A percentile compares a stretch with the other conserved stretches of the same genome.
phyloP scores from a whole-genome alignment of 2,329 filamentous ascomycete genomes.

The Alternaria postmessia region DNA sequence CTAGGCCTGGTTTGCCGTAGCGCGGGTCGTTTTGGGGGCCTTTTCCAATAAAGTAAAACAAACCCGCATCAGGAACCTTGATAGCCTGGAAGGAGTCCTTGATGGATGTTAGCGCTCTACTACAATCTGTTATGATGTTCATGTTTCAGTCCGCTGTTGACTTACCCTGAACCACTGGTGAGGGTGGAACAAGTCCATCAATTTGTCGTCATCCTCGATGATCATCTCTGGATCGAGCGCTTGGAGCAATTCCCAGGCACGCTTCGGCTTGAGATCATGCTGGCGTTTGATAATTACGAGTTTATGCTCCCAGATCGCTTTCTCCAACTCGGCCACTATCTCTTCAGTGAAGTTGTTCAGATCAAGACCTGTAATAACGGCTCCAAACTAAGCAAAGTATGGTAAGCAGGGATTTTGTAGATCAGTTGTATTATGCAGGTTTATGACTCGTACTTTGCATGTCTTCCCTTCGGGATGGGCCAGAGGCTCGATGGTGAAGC shows the following conservation, averaged over 20 bases:
- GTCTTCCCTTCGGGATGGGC: constrained; percentile 1
- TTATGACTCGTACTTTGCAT: not conserved
- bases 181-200: not conserved
- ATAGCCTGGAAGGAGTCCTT: not conserved
- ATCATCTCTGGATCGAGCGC: not conserved
- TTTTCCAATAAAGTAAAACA: constrained; percentile 4
- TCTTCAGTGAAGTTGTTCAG: constrained; percentile 1
- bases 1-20: not conserved
- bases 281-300: constrained; percentile 4
- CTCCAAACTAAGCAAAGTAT: not conserved
- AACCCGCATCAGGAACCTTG: not conserved
- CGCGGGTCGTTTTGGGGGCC: not conserved
- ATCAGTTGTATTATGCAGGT: too few relatives aligned
- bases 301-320: constrained; percentile 3
- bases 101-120: fast-evolving
- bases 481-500: constrained; percentile 4
- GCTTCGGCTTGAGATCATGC: not conserved
- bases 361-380: constrained; percentile 2
- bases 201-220: not conserved
- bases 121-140: not conserved
- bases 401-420: too few relatives aligned
- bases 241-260: not conserved
- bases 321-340: too few relatives aligned
- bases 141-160: not conserved
- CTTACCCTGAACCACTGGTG: not conserved